Percentiles rank a stretch among this genome's conserved stretches.
Evolutionary conservation across 176 grass and related monocot genomes (phyloP).

Genomic region (Aechmea fasciata): DNA sequence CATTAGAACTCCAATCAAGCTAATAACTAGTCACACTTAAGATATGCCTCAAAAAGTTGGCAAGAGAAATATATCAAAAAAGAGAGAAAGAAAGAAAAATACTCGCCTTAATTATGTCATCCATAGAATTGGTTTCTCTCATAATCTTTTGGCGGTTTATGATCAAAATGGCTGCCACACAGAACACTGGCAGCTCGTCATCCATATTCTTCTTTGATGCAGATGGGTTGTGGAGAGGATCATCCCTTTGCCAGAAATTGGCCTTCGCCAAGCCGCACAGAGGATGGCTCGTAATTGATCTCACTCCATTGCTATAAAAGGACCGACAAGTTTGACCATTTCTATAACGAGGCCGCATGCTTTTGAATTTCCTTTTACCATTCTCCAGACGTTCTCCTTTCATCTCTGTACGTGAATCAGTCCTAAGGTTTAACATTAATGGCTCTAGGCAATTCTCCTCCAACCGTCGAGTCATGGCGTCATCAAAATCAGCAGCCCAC

Average conservation of each 20-base stretch:
- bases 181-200: constrained; percentile 79
- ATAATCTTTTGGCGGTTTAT: constrained; percentile 88
- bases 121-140: constrained; percentile 74
- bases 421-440: constrained; percentile 44
- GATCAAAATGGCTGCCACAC: constrained; percentile 88
- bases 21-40: too few relatives aligned
- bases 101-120: constrained; percentile 92
- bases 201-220: constrained; percentile 33
- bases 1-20: too few relatives aligned
- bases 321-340: constrained; percentile 44
- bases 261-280: constrained; percentile 77
- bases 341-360: constrained; percentile 28
- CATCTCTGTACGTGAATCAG: constrained; percentile 35
- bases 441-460: constrained; percentile 67
- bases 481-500: constrained; percentile 99
- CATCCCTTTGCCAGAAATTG: constrained; percentile 72
- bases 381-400: constrained; percentile 38
- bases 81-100: constrained; percentile 13
- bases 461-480: constrained; percentile 48
- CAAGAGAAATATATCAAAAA: constrained; percentile 5
- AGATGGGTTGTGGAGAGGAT: constrained; percentile 33
- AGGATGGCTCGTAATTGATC: constrained; percentile 44
- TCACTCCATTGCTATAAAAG: constrained; percentile 32
- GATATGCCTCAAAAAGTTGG: not conserved
- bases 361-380: constrained; percentile 55